phyloP scores from a whole-genome alignment of 2,329 filamentous ascomycete genomes.

The Neoascochyta sp. region DNA sequence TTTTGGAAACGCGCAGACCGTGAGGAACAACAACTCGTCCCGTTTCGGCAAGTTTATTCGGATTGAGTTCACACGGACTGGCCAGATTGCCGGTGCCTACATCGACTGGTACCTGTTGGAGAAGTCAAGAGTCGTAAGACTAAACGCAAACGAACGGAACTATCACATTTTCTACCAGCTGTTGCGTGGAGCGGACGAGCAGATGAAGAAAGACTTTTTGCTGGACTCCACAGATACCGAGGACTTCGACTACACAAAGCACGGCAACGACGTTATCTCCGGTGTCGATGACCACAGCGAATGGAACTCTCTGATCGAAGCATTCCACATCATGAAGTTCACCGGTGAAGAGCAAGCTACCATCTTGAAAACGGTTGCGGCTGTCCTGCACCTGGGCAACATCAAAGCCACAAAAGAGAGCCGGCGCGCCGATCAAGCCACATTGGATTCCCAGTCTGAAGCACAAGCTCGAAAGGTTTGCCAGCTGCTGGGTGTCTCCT shows the following conservation, averaged over 20 bases:
- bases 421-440: conserved; percentile 83
- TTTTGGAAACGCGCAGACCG: conserved; percentile 96
- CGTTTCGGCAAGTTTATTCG: conserved; percentile 98
- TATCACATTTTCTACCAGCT: conserved; percentile 98
- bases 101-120: conserved; percentile 99
- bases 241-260: conserved; percentile 86
- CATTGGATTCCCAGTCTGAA: conserved; percentile 71
- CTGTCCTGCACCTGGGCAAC: conserved; percentile 90
- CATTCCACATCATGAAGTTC: conserved; percentile 93
- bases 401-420: conserved; percentile 87
- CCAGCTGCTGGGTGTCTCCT: conserved; percentile 74
- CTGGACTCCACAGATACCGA: conserved; percentile 72
- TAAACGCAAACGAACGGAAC: conserved; percentile 85
- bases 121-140: conserved; percentile 91
- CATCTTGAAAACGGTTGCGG: conserved; percentile 83
- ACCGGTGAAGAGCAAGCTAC: conserved; percentile 75
- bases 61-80: conserved; percentile 85
- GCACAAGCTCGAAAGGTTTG: conserved; percentile 76
- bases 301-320: conserved; percentile 86
- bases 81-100: conserved; percentile 90
- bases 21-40: conserved; percentile 97
- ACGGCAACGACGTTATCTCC: conserved; percentile 85
- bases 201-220: conserved; percentile 72
- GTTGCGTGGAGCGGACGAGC: conserved; percentile 72
- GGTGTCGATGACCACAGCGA: conserved; percentile 89